Base-by-base conservation (phyloP, 2,329 filamentous ascomycete genomes). In the Ophiognomonia clavigignenti-juglandacearum region DNA sequence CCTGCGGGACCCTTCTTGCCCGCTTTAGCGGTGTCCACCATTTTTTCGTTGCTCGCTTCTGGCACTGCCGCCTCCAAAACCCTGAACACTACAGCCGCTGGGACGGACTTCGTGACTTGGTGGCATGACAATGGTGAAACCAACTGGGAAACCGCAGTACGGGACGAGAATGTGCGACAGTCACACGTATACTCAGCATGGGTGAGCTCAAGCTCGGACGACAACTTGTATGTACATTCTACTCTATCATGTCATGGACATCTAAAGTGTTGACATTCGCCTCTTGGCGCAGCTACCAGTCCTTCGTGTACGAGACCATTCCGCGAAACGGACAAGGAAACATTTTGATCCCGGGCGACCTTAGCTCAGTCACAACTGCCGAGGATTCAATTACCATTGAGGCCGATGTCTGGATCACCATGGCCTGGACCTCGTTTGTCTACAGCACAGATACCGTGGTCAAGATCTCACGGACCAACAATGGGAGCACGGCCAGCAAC, bases 381-480 rank as follows among this genome's bases (percentile, higher is more conserved):
- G 54, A 60, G 34, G 64, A 66, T 44, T 52, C 54, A 14, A 55
- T 66, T 43, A 57, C 55, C 4, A 61, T 66, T 39, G 63, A 66
- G 45, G 48, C 51, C 11, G 57, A 56, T 24, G 54, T 60, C 35
- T 57, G 59, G 35, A 55, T 61, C n/a, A 59, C 54, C 37, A 65
- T 66, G 63, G 61, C 59, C 6, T 66, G 63, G 63, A 59, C 63
- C n/a, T 61, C 64, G 47, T 66, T 61, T 43, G 53, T 61, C 22
- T 51, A 57, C 24, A 37, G 32, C 36, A 27, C 43, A 10, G 58
- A 63, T 32, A 48, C 54, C n/a, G 48, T 55, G 24, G 53, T 64
- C 8, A 56, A 57, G 34, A 53, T 64, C 8, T 45, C 53, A 8
- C 45, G 51, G 4, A 53, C 51, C 9, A 49, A 50, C 18, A 29